These are phyloP conservation scores for Amylocarpus encephaloides DNA, from an alignment of 2,329 filamentous ascomycete genomes.

Conservation along the genomic window DNA sequence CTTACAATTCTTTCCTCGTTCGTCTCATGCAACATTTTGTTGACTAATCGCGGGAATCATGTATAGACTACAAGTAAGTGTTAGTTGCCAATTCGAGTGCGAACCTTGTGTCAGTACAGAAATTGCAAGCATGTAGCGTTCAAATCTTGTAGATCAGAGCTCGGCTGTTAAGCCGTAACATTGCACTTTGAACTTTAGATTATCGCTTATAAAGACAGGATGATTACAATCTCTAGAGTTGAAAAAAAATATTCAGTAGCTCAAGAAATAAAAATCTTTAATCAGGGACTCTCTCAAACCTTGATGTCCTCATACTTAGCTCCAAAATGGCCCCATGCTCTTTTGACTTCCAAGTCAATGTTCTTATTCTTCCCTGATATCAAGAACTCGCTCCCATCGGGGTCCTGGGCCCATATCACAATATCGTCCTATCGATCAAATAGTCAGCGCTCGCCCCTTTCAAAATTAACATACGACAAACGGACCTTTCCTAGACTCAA, in stretches of 20 bases:
- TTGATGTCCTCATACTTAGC: neutral
- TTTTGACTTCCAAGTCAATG: conserved; percentile 14
- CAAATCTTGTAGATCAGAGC: too few species aligned
- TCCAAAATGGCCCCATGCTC: conserved; percentile 17
- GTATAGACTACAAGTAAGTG: too few species aligned
- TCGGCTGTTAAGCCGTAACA: too few species aligned
- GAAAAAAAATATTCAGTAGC: neutral
- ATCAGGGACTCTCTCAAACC: neutral
- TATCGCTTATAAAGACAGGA: too few species aligned
- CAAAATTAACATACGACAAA: neutral
- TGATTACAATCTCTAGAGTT: too few species aligned
- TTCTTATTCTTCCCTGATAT: conserved; percentile 9
- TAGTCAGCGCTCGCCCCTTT: neutral
- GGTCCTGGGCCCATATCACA: conserved; percentile 13
- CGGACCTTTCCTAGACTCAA: conserved; percentile 33
- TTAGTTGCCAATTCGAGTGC: too few species aligned
- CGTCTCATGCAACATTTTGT: too few species aligned
- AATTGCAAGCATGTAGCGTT: too few species aligned
- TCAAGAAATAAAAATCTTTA: neutral
- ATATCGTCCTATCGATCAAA: conserved; percentile 5
- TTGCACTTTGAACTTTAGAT: too few species aligned
- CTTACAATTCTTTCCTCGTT: too few species aligned
- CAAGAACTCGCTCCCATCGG: conserved; percentile 14
- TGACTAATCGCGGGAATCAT: too few species aligned
- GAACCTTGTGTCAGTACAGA: too few species aligned